Evolutionary conservation across 1,284 basidiomycete genomes (phyloP), one percentile per base, ranked within the genome.

Genomic region (Boletus mariae): DNA sequence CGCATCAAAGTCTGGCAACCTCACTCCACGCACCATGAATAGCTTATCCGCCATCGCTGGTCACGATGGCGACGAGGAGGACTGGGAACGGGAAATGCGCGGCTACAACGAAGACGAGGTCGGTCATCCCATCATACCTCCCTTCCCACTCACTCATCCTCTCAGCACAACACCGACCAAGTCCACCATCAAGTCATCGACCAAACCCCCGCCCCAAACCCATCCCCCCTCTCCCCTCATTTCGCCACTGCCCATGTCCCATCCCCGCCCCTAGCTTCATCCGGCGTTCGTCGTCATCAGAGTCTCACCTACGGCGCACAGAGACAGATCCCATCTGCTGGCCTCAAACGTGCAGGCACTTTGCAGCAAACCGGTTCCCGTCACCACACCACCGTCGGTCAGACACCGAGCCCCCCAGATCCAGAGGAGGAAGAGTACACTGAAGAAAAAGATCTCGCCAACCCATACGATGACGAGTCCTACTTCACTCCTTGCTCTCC

Each of bases 31-130:
- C 55, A 80, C 81, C n/a, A 73, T 91, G 70, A 91, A 89, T 63
- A 90, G 86, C 67, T 80, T 92, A 49, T 80, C 85, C 40, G 85
- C 85, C 52, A 92, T 92, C 68, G 82, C 86, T 48, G 89, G 89
- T 44, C 87, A 90, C 62, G 88, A 90, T 61, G 87, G 83, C 61
- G 88, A 91, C 57, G 89, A 92, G 68, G 89, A 90, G 59, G 85
- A 88, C 56, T 92, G 90, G 89, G 87, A 89, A 66, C 74, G 77
- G 42, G 83, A 83, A 34, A 78, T 85, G 64, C 77, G 76, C 13
- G 82, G 80, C 64, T 76, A 69, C 70, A 69, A 69, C 52, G 69
- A 87, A 44, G 86, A 86, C 38, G 85, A 84, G 72, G 85, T 85
- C 56, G 64, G 66, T 20, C 25, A 3, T 44, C 42, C 28, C 28